These are phyloP conservation scores for Pythium dissotocum DNA, from an alignment of 352 stramenopile species.

Conservation along the genomic window DNA sequence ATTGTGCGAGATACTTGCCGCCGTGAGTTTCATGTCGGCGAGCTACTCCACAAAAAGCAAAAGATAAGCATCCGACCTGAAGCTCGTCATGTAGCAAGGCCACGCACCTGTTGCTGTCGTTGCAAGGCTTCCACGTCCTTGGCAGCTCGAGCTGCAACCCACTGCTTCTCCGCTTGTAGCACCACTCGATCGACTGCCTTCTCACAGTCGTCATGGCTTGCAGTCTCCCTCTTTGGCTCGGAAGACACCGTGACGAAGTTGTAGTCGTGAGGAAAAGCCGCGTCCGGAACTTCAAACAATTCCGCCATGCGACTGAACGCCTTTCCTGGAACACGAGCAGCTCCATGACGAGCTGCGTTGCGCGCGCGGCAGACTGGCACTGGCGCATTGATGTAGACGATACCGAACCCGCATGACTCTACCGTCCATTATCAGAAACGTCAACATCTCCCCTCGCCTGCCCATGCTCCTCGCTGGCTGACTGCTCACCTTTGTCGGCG, in stretches of 20 bases:
- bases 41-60: constrained; percentile 15
- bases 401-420: constrained; percentile 14
- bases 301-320: constrained; percentile 51
- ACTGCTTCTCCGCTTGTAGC: neutral
- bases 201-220: neutral
- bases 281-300: constrained; percentile 42
- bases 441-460: neutral
- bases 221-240: neutral
- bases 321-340: constrained; percentile 38
- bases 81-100: neutral
- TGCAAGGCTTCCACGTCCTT: neutral
- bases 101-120: neutral
- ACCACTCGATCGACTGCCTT: neutral
- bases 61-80: neutral
- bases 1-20: constrained; percentile 40
- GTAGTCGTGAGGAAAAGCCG: constrained; percentile 8
- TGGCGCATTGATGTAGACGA: constrained; percentile 19
- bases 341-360: constrained; percentile 36
- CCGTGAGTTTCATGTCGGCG: constrained; percentile 35
- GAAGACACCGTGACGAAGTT: constrained; percentile 25
- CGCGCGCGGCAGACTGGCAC: constrained; percentile 35
- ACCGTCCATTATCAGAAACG: neutral
- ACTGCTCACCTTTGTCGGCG: constrained; percentile 38
- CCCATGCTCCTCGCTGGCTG: neutral
- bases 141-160: neutral